These are phyloP conservation scores for Trapa incisa DNA, from an alignment of 345 rosid genomes.

Conservation along the genomic window DNA sequence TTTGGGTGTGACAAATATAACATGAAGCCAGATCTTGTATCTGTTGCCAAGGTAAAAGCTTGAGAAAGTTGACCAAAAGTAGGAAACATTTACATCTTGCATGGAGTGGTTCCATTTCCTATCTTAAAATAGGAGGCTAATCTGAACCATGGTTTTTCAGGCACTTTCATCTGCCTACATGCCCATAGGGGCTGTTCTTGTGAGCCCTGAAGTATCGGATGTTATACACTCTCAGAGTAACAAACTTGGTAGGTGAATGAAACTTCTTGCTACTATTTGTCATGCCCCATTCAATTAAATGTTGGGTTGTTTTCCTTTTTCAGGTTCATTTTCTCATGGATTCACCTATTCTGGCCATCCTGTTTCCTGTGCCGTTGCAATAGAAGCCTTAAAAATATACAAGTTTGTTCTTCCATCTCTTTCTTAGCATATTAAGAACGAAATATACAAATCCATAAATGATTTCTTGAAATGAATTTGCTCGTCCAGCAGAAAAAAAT, in stretches of 20 bases:
- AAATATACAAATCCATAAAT: neutral
- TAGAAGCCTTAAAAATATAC: constrained; percentile 65
- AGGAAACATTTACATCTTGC: no score
- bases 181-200: constrained; percentile 90
- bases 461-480: neutral
- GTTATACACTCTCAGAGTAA: constrained; percentile 88
- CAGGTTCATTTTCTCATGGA: constrained; percentile 87
- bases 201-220: constrained; percentile 74
- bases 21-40: constrained; percentile 78
- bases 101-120: no score
- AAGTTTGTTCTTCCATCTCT: constrained; percentile 26
- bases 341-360: constrained; percentile 96
- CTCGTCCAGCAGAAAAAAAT: neutral
- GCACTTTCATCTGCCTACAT: constrained; percentile 85
- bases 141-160: constrained; percentile 19
- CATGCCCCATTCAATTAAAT: neutral
- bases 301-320: constrained; percentile 1
- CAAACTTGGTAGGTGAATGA: constrained; percentile 52
- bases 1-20: constrained; percentile 83
- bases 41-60: constrained; percentile 65
- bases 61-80: neutral
- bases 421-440: neutral
- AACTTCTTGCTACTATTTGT: neutral
- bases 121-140: no score
- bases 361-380: constrained; percentile 80